Conservation (phyloP, 2,329 filamentous ascomycete species). For the Davidsoniella australis region DNA sequence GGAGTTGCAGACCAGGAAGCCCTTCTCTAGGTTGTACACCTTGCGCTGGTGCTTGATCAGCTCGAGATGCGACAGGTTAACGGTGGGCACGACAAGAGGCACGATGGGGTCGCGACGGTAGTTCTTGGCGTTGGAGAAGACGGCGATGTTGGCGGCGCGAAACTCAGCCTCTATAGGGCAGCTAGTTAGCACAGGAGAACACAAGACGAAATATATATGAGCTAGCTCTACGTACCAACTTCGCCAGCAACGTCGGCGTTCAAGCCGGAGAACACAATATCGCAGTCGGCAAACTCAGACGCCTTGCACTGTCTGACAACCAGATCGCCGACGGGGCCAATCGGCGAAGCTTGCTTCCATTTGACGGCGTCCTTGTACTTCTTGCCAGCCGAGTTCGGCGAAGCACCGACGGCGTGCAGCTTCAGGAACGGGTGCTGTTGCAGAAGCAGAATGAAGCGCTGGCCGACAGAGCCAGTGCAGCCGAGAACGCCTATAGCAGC, state of each 20-base stretch:
- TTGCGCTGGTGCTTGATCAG: constrained; percentile 78
- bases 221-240: constrained; percentile 43
- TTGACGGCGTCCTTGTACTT: constrained; percentile 84
- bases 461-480: constrained; percentile 84
- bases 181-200: neutral
- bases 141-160: constrained; percentile 67
- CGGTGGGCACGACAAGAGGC: constrained; percentile 84
- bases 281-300: constrained; percentile 71
- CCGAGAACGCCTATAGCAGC: constrained; percentile 52
- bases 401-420: constrained; percentile 79
- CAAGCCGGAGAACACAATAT: constrained; percentile 81
- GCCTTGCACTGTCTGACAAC: constrained; percentile 74
- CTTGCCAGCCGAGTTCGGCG: constrained; percentile 76
- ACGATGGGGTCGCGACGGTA: constrained; percentile 81
- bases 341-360: constrained; percentile 84
- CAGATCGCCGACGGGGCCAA: constrained; percentile 63
- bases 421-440: constrained; percentile 73
- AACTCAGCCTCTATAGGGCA: constrained; percentile 62
- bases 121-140: constrained; percentile 98
- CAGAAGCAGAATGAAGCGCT: constrained; percentile 86
- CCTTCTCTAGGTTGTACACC: constrained; percentile 56
- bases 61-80: constrained; percentile 76
- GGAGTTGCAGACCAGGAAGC: constrained; percentile 92
- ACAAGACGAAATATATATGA: neutral
- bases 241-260: constrained; percentile 87